phyloP scores from a whole-genome alignment of 805 yeast species.

The Teunomyces gatunensis region DNA sequence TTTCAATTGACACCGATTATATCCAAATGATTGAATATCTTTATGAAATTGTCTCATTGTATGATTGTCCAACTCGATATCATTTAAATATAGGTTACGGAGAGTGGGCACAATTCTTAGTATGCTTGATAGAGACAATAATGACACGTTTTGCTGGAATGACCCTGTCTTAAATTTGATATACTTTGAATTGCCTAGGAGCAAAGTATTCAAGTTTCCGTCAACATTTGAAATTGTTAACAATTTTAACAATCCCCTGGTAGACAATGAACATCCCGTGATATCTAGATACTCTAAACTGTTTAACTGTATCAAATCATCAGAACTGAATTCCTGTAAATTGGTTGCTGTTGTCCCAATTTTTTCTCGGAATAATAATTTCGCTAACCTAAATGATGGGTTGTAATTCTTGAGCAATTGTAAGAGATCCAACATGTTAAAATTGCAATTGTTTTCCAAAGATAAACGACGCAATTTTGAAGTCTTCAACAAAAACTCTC shows the following conservation, averaged over 20 bases:
- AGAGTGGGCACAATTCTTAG: constrained; percentile 19
- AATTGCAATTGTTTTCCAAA: constrained; percentile 33
- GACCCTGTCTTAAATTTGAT: constrained; percentile 14
- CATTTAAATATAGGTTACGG: constrained; percentile 25
- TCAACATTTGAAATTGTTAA: constrained; percentile 7
- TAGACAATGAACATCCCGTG: constrained; percentile 14
- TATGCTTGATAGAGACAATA: constrained; percentile 17
- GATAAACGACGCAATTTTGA: constrained; percentile 19
- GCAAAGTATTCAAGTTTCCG: constrained; percentile 1
- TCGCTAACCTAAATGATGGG: constrained; percentile 24
- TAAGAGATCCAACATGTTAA: constrained; percentile 27
- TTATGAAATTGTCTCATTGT: constrained; percentile 27
- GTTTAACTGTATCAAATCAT: constrained; percentile 23
- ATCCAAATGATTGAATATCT: constrained; percentile 22
- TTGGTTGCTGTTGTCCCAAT: constrained; percentile 17
- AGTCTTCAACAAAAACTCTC: constrained; percentile 21
- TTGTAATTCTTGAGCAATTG: constrained; percentile 26
- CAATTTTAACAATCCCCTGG: constrained; percentile 12
- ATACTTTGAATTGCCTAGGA: constrained; percentile 12
- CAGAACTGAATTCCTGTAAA: constrained; percentile 23
- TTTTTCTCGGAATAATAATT: constrained; percentile 31
- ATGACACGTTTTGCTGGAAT: not conserved
- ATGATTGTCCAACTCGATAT: constrained; percentile 35
- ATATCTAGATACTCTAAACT: constrained; percentile 28
- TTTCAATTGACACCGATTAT: constrained; percentile 15